A percentile compares a stretch with the other conserved stretches of the same genome.
Evolutionary conservation across 805 yeast genomes (phyloP).

Genomic region (Ogataea salicorniae): DNA sequence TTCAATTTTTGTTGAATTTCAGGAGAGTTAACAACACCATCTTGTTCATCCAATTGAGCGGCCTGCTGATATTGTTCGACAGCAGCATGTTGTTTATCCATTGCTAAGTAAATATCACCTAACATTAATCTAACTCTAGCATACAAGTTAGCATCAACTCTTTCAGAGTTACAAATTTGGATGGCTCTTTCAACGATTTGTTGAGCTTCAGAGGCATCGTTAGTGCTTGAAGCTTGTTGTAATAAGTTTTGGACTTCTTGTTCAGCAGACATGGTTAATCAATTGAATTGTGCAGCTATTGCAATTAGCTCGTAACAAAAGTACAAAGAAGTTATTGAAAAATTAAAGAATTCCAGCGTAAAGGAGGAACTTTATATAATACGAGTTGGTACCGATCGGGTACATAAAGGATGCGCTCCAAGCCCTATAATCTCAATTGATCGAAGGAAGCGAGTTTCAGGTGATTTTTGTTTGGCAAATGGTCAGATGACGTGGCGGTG

Average conservation of each 20-base stretch:
- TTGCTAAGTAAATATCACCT: constrained; percentile 24
- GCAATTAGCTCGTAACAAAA: no score
- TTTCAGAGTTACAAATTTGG: constrained; percentile 13
- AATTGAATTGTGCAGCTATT: not conserved
- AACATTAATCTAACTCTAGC: constrained; percentile 22
- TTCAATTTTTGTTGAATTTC: constrained; percentile 27
- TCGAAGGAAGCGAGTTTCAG: no score
- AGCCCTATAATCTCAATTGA: no score
- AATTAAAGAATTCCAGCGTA: no score
- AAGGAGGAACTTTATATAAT: no score
- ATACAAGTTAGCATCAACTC: constrained; percentile 24
- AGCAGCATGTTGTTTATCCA: constrained; percentile 23
- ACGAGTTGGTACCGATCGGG: no score
- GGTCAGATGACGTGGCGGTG: no score
- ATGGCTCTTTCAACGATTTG: constrained; percentile 17
- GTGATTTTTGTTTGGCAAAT: no score
- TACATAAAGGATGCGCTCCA: no score
- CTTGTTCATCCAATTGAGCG: constrained; percentile 28
- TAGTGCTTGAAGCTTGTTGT: constrained; percentile 14
- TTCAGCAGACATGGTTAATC: constrained; percentile 12
- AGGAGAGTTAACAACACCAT: constrained; percentile 28
- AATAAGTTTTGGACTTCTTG: constrained; percentile 18
- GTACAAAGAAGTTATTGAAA: no score
- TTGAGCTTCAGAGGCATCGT: constrained; percentile 14
- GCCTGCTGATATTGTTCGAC: constrained; percentile 26